Base-by-base conservation (phyloP, 352 stramenopile species). In the Pythium chondricola region DNA sequence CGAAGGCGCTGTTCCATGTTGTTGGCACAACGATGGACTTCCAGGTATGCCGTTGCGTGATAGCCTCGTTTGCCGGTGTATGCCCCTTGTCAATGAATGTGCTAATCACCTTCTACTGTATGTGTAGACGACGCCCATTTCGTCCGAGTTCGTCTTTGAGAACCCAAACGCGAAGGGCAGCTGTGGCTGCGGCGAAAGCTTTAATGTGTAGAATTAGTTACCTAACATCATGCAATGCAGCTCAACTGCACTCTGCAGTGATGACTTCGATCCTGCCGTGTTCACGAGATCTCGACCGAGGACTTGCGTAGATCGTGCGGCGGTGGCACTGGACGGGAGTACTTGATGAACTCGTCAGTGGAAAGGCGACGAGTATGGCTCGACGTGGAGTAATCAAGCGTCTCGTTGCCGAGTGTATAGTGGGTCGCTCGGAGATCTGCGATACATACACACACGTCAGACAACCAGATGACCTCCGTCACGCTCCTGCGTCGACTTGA, bases 111-210 rank as follows among this genome's bases (percentile, higher is more conserved):
- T n/a, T n/a, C n/a, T n/a, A n/a, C n/a, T n/a, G 50, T 24, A 31
- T 35, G 6, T 33, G 4, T 44, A 98, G 74, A 95, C 96, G 59
- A 98, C 92, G 41, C 96, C 97, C 44, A 82, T 99, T 44, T 93
- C 86, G 22, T 92, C 93, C 32, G 96, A 99, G 71, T 99, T 99
- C 55, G 98, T 97, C 11, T 99, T 99, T 68, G 93, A 97, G 36
- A 99, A 99, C 77, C 97, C 97, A n/a, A 99, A 99, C 72, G 95
- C 93, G 16, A 99, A 99, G 73, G 96, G 96, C 27, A 92, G 95
- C 67, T 99, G 97, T 73, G 97, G 97, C 7, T 99, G 97, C 67
- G 97, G 97, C 32, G 97, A 99, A 74, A 98, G 89, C 63, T 99
- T 99, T 66, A 99, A 98, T 66, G 95, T 98, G 33, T 98, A 98